These are phyloP conservation scores for Mycena sanguinolenta DNA, from an alignment of 768 basidiomycete genomes.

Conservation along the genomic window DNA sequence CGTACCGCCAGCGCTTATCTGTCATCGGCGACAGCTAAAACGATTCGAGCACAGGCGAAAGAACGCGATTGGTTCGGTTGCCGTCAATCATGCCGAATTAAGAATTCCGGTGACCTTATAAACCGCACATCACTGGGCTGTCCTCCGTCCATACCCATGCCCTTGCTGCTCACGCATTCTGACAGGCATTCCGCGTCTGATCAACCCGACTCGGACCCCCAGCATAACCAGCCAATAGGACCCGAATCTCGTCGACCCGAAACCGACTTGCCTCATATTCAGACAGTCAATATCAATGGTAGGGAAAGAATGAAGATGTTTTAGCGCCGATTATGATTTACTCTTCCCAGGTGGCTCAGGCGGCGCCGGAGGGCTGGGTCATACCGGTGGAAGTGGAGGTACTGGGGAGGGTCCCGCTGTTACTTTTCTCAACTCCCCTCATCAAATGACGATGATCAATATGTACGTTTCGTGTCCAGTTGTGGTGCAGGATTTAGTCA, in stretches of 20 bases:
- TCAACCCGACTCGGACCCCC: neutral
- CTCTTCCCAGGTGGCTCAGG: neutral
- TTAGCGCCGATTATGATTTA: neutral
- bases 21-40: neutral
- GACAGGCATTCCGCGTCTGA: neutral
- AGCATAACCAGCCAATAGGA: too few species aligned
- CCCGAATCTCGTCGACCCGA: too few species aligned
- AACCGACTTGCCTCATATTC: too few species aligned
- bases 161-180: neutral
- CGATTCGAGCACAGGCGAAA: too few species aligned
- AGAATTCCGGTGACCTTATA: neutral
- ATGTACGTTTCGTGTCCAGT: neutral
- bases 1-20: neutral
- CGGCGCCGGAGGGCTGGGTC: neutral
- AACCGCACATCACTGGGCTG: neutral
- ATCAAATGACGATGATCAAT: neutral
- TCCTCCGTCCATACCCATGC: neutral
- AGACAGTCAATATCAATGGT: neutral
- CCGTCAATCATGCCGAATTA: neutral
- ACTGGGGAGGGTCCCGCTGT: neutral
- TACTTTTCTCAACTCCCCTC: neutral
- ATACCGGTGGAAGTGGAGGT: neutral
- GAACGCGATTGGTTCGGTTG: neutral
- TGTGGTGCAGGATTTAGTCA: neutral
- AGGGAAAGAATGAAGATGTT: neutral